Percentiles rank a stretch among this genome's conserved stretches.
Evolutionary conservation across 2,329 filamentous ascomycete genomes (phyloP).

Genomic region (Neoarthrinium moseri): DNA sequence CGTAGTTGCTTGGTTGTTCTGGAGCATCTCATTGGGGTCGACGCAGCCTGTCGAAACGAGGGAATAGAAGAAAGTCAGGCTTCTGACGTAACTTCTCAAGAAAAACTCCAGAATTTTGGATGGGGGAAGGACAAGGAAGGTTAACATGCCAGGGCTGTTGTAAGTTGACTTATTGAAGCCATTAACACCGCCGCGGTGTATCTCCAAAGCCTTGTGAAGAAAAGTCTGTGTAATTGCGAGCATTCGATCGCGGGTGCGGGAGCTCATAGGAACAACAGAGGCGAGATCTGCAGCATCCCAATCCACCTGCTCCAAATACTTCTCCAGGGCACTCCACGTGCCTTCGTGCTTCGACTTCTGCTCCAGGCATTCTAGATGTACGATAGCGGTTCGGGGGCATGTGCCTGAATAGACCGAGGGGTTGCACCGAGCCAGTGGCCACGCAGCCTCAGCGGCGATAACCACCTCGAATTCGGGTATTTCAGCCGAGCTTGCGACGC

Average conservation of each 20-base stretch:
- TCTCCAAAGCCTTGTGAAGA: slow-evolving; percentile 68
- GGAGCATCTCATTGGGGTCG: slow-evolving; percentile 66
- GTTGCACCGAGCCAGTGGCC: slow-evolving; percentile 52
- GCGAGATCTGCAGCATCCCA: slow-evolving; percentile 35
- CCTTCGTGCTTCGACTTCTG: slow-evolving; percentile 46
- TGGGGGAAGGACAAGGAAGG: slow-evolving; percentile 66
- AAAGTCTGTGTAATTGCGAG: slow-evolving; percentile 71
- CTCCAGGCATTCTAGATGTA: slow-evolving; percentile 51
- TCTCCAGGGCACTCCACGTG: slow-evolving; percentile 44
- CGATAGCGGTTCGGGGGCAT: slow-evolving; percentile 49
- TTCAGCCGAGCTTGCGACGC: slow-evolving; percentile 23
- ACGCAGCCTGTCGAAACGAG: slow-evolving; percentile 58
- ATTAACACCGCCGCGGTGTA: slow-evolving; percentile 55
- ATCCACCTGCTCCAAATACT: slow-evolving; percentile 36
- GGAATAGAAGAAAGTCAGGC: slow-evolving; percentile 65
- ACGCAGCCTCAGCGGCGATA: slow-evolving; percentile 46
- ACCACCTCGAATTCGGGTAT: slow-evolving; percentile 46
- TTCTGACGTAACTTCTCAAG: slow-evolving; percentile 63
- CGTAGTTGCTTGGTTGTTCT: slow-evolving; percentile 64
- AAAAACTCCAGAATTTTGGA: slow-evolving; percentile 67
- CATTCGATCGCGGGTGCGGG: slow-evolving; percentile 63
- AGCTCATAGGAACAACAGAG: slow-evolving; percentile 43
- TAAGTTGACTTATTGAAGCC: slow-evolving; percentile 39
- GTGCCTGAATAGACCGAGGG: slow-evolving; percentile 40
- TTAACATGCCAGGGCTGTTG: slow-evolving; percentile 49